Percentiles rank a stretch among this genome's conserved stretches.
Conservation (phyloP, 352 stramenopile genomes). For the Globisporangium orthogonon region DNA sequence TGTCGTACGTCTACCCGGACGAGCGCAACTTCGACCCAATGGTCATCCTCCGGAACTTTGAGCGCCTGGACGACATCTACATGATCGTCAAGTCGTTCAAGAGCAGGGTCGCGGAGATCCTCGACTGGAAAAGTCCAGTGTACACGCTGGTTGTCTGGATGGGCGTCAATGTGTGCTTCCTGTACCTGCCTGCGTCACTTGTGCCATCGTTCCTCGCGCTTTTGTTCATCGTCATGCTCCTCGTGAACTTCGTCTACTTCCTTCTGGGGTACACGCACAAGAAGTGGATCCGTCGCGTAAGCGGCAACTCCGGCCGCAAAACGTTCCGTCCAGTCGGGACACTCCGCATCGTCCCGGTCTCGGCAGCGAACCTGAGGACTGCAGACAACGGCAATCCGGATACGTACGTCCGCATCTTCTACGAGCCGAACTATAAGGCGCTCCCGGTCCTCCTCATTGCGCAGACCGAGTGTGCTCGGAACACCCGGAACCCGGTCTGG, state of each 20-base stretch:
- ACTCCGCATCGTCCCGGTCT: conserved; percentile 24
- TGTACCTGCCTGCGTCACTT: conserved; percentile 15
- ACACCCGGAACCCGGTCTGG: conserved; percentile 17
- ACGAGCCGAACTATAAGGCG: conserved; percentile 34
- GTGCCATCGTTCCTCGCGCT: conserved; percentile 10
- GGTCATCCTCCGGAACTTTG: conserved; percentile 29
- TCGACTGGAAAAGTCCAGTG: conserved; percentile 26
- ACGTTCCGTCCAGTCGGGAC: conserved; percentile 25
- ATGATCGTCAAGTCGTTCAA: conserved; percentile 12
- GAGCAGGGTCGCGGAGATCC: conserved; percentile 12
- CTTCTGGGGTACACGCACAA: conserved; percentile 16
- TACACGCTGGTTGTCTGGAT: conserved; percentile 17
- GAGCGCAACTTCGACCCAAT: conserved; percentile 24
- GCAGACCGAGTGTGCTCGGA: conserved; percentile 19
- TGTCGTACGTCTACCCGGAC: conserved; percentile 18
- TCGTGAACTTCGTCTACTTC: conserved; percentile 16
- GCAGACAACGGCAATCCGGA: conserved; percentile 7
- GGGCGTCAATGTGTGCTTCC: conserved; percentile 10
- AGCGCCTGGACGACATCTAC: conserved; percentile 26
- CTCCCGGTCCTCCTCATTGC: conserved; percentile 26
- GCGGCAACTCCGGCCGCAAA: conserved; percentile 12
- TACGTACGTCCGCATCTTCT: conserved; percentile 25
- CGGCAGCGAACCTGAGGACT: background rate
- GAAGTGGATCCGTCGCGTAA: conserved; percentile 21
- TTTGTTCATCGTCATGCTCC: conserved; percentile 6